These are phyloP conservation scores for Diaporthe ilicicola DNA, from an alignment of 2,329 filamentous ascomycete species.

Conservation along the genomic window DNA sequence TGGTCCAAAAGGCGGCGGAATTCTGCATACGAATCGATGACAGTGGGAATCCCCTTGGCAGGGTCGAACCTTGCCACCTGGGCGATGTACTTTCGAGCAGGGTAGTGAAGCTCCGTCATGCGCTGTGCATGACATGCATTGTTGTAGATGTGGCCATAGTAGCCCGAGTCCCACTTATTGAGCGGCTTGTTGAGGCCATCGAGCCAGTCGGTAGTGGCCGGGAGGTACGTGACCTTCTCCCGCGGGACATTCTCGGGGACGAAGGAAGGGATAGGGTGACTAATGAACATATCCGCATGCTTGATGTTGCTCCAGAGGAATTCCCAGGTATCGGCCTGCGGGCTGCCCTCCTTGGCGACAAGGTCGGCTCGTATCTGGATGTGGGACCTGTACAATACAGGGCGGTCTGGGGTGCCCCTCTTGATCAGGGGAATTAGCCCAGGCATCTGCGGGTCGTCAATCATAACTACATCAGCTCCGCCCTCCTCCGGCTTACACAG, in stretches of 20 bases:
- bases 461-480: slow-evolving; percentile 78
- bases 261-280: slow-evolving; percentile 80
- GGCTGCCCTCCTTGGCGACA: slow-evolving; percentile 66
- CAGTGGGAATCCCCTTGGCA: slow-evolving; percentile 81
- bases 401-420: slow-evolving; percentile 72
- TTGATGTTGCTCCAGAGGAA: slow-evolving; percentile 79
- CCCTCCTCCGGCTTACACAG: slow-evolving; percentile 71
- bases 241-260: slow-evolving; percentile 74
- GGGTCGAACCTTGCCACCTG: slow-evolving; percentile 87
- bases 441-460: slow-evolving; percentile 89
- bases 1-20: slow-evolving; percentile 70
- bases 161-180: slow-evolving; percentile 73
- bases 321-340: slow-evolving; percentile 78
- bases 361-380: slow-evolving; percentile 84
- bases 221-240: slow-evolving; percentile 76
- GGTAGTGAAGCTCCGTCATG: slow-evolving; percentile 68
- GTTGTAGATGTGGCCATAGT: slow-evolving; percentile 80
- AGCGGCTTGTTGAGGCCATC: slow-evolving; percentile 83
- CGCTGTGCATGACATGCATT: slow-evolving; percentile 65
- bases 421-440: slow-evolving; percentile 80
- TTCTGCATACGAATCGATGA: slow-evolving; percentile 78
- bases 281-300: slow-evolving; percentile 80
- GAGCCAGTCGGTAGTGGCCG: slow-evolving; percentile 84
- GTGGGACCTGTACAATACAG: slow-evolving; percentile 82
- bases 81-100: slow-evolving; percentile 75